Evolutionary conservation across 2,329 filamentous ascomycete genomes (phyloP).

Genomic region (Bipolaris bicolor): DNA sequence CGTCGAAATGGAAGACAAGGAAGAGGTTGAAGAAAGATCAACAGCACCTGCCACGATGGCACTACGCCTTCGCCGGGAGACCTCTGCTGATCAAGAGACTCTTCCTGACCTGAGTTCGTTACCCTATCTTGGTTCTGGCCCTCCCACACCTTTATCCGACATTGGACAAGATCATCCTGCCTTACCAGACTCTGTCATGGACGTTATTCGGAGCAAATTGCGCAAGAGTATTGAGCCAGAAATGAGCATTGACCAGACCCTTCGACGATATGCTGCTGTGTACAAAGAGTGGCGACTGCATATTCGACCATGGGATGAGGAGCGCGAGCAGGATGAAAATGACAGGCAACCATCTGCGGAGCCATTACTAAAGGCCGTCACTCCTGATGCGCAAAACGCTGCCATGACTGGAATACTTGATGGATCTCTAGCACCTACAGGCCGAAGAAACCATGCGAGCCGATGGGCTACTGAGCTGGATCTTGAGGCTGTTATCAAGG

Average conservation of each 20-base stretch:
- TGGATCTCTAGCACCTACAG: constrained; percentile 32
- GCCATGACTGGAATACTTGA: constrained; percentile 38
- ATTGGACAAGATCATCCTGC: constrained; percentile 48
- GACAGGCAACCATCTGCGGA: constrained; percentile 47
- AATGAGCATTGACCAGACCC: constrained; percentile 32
- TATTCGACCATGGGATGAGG: constrained; percentile 51
- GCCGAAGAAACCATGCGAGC: constrained; percentile 40
- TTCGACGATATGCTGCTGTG: constrained; percentile 45
- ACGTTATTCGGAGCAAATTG: constrained; percentile 45
- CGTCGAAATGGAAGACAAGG: constrained; percentile 31
- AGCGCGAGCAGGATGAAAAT: constrained; percentile 48
- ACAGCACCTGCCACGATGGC: constrained; percentile 43
- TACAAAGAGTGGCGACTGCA: constrained; percentile 53
- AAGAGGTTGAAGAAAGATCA: constrained; percentile 30
- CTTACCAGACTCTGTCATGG: constrained; percentile 44
- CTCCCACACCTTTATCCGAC: constrained; percentile 53
- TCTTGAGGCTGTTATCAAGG: constrained; percentile 72
- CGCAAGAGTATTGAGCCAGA: constrained; percentile 44
- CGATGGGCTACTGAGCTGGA: constrained; percentile 68
- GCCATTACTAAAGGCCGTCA: constrained; percentile 44
- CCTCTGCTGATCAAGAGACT: constrained; percentile 42
- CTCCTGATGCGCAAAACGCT: constrained; percentile 55
- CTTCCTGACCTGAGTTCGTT: constrained; percentile 52
- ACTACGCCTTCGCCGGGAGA: constrained; percentile 38
- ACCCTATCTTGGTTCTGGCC: constrained; percentile 54